Conservation (phyloP, 1,139 yeast genomes). For the Pneumocystis wakefieldiae region DNA sequence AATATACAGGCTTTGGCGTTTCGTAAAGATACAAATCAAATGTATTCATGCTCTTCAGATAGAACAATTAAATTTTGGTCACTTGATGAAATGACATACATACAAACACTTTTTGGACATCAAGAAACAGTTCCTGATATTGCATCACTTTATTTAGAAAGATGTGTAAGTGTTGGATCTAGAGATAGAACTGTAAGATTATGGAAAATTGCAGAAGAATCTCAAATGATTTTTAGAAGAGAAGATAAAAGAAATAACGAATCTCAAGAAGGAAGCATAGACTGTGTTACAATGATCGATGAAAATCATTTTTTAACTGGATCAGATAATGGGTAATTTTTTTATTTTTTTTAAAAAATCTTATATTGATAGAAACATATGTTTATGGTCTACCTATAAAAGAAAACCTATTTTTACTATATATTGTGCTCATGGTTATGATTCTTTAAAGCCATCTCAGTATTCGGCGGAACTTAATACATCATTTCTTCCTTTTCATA, state of each 20-base stretch:
- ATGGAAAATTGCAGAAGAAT: constrained; percentile 94
- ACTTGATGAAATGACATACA: constrained; percentile 70
- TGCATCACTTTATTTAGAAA: constrained; percentile 63
- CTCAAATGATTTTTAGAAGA: constrained; percentile 83
- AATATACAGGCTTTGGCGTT: constrained; percentile 40
- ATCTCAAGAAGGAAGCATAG: constrained; percentile 71
- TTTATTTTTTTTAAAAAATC: background rate
- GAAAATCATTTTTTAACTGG: constrained; percentile 89
- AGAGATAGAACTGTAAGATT: constrained; percentile 89
- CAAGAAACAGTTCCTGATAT: constrained; percentile 79
- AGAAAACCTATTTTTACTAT: constrained; percentile 67
- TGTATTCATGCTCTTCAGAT: constrained; percentile 88
- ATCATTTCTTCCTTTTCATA: constrained; percentile 37
- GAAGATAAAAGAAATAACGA: constrained; percentile 21
- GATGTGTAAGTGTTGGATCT: constrained; percentile 90
- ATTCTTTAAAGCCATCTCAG: constrained; percentile 33
- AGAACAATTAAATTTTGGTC: constrained; percentile 77
- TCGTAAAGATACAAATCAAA: constrained; percentile 66
- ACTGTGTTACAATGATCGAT: constrained; percentile 80
- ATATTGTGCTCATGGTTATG: constrained; percentile 65
- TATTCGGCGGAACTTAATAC: constrained; percentile 50
- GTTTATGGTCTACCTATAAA: constrained; percentile 73
- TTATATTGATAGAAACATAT: background rate
- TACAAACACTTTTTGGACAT: constrained; percentile 87
- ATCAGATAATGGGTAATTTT: constrained; percentile 69